Conservation (phyloP, 176 grass and related monocot genomes). For the Areca catechu region DNA sequence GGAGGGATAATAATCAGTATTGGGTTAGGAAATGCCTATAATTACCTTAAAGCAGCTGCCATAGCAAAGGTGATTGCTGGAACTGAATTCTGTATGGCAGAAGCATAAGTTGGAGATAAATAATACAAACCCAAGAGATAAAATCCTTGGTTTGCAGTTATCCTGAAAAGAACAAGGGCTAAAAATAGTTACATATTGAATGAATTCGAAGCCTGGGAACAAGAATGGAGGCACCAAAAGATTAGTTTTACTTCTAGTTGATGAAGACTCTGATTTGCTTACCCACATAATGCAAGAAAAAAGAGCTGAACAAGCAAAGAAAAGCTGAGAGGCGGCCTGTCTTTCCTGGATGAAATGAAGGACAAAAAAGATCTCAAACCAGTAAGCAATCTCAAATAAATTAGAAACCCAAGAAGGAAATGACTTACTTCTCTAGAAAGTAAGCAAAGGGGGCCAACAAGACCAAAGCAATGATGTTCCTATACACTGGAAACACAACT, state of each 20-base stretch:
- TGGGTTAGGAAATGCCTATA: not conserved
- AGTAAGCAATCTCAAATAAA: not conserved
- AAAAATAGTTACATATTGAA: no score
- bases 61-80: constrained; percentile 80
- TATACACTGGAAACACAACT: constrained; percentile 81
- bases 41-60: constrained; percentile 57
- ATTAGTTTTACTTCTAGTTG: not conserved
- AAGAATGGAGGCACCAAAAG: not conserved
- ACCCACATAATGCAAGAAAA: constrained; percentile 75
- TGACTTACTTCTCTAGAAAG: constrained; percentile 84
- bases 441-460: constrained; percentile 89
- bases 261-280: constrained; percentile 16
- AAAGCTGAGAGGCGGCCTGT: constrained; percentile 75
- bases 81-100: constrained; percentile 84
- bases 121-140: constrained; percentile 85
- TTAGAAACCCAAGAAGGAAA: not conserved
- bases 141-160: constrained; percentile 97
- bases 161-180: constrained; percentile 22
- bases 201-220: constrained; percentile 1
- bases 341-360: constrained; percentile 44
- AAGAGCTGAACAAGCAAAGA: constrained; percentile 82
- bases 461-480: constrained; percentile 81
- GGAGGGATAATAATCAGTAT: no score
- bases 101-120: constrained; percentile 89
- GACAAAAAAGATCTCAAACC: not conserved